A percentile compares a stretch with the other conserved stretches of the same genome.
These are phyloP conservation scores for Hibiscus mutabilis DNA, from an alignment of 345 rosid genomes.

Conservation along the genomic window DNA sequence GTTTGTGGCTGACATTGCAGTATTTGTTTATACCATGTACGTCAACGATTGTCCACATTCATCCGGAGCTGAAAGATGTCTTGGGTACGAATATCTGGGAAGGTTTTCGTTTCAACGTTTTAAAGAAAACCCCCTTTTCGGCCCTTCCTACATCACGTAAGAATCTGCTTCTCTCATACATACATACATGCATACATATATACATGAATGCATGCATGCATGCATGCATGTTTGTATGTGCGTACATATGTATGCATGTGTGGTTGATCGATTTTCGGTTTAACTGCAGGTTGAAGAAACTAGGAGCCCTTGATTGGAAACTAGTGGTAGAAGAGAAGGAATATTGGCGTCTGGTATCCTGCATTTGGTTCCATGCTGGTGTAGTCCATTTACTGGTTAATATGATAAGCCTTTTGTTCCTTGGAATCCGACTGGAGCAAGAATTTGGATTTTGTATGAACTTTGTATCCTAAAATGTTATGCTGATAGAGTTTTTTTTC, in stretches of 20 bases:
- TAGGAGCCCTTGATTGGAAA: conserved; percentile 67
- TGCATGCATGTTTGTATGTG: background rate
- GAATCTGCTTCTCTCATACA: background rate
- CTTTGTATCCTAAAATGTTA: background rate
- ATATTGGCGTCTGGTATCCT: conserved; percentile 69
- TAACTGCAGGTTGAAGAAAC: conserved; percentile 45
- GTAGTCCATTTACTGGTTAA: conserved; percentile 63
- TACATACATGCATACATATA: background rate
- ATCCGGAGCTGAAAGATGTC: conserved; percentile 29
- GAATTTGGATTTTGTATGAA: conserved; percentile 87
- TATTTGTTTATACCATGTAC: conserved; percentile 56
- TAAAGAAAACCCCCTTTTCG: conserved; percentile 44
- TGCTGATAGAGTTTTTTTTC: background rate
- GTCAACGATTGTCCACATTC: conserved; percentile 55
- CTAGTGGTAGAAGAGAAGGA: conserved; percentile 47
- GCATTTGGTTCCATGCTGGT: conserved; percentile 93
- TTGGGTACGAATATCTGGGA: conserved; percentile 36
- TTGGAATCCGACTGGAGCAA: conserved; percentile 74
- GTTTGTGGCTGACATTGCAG: conserved; percentile 30
- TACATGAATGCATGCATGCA: background rate
- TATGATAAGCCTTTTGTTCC: conserved; percentile 73
- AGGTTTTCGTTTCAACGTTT: conserved; percentile 51
- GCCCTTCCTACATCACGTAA: conserved; percentile 67
- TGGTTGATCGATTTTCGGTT: background rate
- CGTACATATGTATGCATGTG: background rate